These are phyloP conservation scores for Bacterosira constricta DNA, from an alignment of 108 stramenopile genomes.

Conservation along the genomic window DNA sequence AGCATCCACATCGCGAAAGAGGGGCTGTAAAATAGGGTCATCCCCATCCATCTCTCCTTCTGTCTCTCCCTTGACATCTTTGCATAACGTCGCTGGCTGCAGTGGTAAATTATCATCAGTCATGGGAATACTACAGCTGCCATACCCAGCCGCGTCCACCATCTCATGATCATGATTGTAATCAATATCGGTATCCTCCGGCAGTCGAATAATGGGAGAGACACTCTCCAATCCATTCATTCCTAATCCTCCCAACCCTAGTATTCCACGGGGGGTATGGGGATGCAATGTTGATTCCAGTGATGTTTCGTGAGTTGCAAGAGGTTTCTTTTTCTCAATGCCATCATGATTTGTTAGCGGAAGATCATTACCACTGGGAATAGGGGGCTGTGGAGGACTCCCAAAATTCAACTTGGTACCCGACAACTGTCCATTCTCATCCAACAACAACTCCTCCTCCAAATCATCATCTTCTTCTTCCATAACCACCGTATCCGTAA, in stretches of 20 bases:
- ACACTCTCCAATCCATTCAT: slow-evolving; percentile 35
- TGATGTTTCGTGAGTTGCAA: neutral
- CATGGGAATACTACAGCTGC: neutral
- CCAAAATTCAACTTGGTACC: slow-evolving; percentile 76
- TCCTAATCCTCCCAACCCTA: slow-evolving; percentile 16
- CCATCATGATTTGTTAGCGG: neutral
- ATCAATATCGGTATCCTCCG: slow-evolving; percentile 26
- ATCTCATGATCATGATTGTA: slow-evolving; percentile 17
- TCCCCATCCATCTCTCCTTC: neutral
- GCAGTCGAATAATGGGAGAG: slow-evolving; percentile 41
- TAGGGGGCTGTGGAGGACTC: slow-evolving; percentile 20
- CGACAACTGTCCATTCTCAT: slow-evolving; percentile 18
- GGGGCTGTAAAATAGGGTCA: neutral
- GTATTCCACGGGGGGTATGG: slow-evolving; percentile 33
- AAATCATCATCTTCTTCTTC: slow-evolving; percentile 48
- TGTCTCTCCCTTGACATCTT: no score
- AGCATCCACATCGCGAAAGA: neutral
- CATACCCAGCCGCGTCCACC: slow-evolving; percentile 25
- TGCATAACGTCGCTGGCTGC: neutral
- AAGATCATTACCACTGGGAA: slow-evolving; percentile 1
- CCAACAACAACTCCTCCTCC: neutral
- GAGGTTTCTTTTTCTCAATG: neutral
- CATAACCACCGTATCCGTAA: slow-evolving; percentile 35
- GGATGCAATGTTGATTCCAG: slow-evolving; percentile 30
- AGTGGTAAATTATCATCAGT: neutral